Evolutionary conservation across 371 early-diverging fungal species (phyloP).

Genomic region (Fennellomyces sp.): DNA sequence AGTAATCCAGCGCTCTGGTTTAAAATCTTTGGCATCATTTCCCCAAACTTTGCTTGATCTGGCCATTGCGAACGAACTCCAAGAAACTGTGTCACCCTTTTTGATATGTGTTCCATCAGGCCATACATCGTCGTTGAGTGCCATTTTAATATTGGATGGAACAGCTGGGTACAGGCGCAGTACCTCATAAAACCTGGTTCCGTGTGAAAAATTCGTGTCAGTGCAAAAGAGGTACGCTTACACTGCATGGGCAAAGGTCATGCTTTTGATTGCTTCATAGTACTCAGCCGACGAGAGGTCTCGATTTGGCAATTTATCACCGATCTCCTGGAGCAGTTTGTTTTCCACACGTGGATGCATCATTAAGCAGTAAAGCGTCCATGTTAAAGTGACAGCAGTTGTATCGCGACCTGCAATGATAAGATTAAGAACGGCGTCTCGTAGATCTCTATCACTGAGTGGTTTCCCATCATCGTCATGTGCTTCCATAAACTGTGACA

Average conservation of each 20-base stretch:
- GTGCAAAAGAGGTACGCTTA: slow-evolving; percentile 23
- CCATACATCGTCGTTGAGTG: slow-evolving; percentile 65
- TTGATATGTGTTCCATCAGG: slow-evolving; percentile 69
- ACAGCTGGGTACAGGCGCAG: slow-evolving; percentile 75
- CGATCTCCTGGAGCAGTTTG: slow-evolving; percentile 62
- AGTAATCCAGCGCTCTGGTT: slow-evolving; percentile 66
- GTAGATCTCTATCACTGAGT: slow-evolving; percentile 55
- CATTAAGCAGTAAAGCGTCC: slow-evolving; percentile 67
- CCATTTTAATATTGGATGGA: slow-evolving; percentile 65
- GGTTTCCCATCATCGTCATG: slow-evolving; percentile 54
- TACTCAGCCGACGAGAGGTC: slow-evolving; percentile 21
- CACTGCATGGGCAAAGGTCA: slow-evolving; percentile 64
- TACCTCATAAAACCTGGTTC: slow-evolving; percentile 56
- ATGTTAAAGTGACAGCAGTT: slow-evolving; percentile 72
- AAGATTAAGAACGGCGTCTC: slow-evolving; percentile 71
- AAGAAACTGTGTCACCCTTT: slow-evolving; percentile 55
- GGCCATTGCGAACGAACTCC: slow-evolving; percentile 59
- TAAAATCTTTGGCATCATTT: slow-evolving; percentile 54
- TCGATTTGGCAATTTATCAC: slow-evolving; percentile 25
- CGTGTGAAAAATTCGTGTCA: slow-evolving; percentile 1
- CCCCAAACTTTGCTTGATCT: slow-evolving; percentile 63
- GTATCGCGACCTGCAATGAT: slow-evolving; percentile 74
- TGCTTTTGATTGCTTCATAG: slow-evolving; percentile 50
- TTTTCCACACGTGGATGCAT: slow-evolving; percentile 53
- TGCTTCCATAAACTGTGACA: slow-evolving; percentile 63